Evolutionary conservation across 2,329 filamentous ascomycete species (phyloP).

Genomic region (Xylaria sp.): DNA sequence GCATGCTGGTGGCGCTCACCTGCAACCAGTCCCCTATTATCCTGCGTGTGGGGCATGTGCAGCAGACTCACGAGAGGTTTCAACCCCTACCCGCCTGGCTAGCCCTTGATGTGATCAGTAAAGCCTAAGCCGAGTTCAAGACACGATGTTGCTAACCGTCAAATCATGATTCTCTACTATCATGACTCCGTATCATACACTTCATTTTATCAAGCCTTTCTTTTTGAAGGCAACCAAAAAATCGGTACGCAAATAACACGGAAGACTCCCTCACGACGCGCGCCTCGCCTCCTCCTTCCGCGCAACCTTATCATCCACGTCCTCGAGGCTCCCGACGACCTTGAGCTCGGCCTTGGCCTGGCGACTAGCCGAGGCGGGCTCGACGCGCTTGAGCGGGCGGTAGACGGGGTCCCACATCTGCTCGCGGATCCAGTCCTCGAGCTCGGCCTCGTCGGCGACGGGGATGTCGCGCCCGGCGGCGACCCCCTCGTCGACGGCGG

Average conservation of each 20-base stretch:
- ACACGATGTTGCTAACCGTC: no score
- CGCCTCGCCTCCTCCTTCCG: constrained; percentile 2
- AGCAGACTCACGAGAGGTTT: no score
- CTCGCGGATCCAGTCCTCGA: constrained; percentile 73
- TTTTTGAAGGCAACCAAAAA: not conserved
- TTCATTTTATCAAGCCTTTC: no score
- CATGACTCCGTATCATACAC: no score
- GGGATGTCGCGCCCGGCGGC: constrained; percentile 70
- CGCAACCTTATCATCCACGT: constrained; percentile 16
- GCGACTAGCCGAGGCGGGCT: constrained; percentile 53
- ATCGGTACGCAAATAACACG: not conserved
- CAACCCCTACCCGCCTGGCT: no score
- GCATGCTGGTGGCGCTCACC: no score
- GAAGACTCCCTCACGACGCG: not conserved
- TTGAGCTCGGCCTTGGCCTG: constrained; percentile 63
- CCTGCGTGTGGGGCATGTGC: no score
- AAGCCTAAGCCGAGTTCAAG: no score
- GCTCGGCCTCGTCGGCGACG: constrained; percentile 45
- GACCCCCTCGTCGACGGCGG: constrained; percentile 70
- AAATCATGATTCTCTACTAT: no score
- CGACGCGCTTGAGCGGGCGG: constrained; percentile 62
- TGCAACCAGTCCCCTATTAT: no score
- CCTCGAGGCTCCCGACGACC: constrained; percentile 45
- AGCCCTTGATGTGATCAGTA: no score
- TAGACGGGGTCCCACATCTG: constrained; percentile 83